These are phyloP conservation scores for Phytophthora pseudosyringae DNA, from an alignment of 352 stramenopile genomes.

Conservation along the genomic window DNA sequence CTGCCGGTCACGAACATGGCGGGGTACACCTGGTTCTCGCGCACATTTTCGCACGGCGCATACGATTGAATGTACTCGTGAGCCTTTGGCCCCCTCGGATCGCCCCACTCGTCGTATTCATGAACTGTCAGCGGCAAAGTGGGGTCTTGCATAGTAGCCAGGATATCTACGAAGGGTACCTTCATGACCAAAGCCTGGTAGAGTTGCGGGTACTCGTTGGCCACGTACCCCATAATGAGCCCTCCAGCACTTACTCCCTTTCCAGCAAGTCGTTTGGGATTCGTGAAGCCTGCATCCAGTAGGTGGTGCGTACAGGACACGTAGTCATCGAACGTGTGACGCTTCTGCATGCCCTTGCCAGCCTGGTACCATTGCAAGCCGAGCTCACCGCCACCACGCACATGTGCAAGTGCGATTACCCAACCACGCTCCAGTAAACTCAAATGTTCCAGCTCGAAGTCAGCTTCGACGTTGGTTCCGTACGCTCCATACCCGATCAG, in stretches of 20 bases:
- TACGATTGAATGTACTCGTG: conserved; percentile 85
- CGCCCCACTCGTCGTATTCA: conserved; percentile 94
- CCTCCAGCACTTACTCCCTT: conserved; percentile 89
- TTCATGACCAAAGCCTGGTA: conserved; percentile 87
- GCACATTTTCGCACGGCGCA: conserved; percentile 79
- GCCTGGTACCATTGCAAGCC: conserved; percentile 89
- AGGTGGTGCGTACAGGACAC: conserved; percentile 70
- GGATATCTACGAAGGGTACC: conserved; percentile 91
- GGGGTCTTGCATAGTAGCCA: conserved; percentile 88
- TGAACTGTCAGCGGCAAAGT: conserved; percentile 89
- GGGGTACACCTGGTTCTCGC: conserved; percentile 53
- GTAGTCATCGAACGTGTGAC: conserved; percentile 90
- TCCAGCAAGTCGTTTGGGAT: conserved; percentile 60
- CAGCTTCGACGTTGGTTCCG: conserved; percentile 84
- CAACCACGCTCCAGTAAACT: conserved; percentile 88
- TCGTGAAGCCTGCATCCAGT: conserved; percentile 68
- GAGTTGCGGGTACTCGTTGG: conserved; percentile 77
- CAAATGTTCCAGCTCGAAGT: conserved; percentile 87
- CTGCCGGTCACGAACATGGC: conserved; percentile 87
- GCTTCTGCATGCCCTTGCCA: conserved; percentile 81
- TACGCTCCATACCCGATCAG: conserved; percentile 92
- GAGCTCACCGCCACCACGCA: conserved; percentile 89
- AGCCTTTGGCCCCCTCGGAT: conserved; percentile 51
- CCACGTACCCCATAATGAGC: conserved; percentile 88
- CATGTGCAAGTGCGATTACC: conserved; percentile 90